Base-by-base conservation (phyloP, 441 rosid genomes). In the Aleurites moluccanus region DNA sequence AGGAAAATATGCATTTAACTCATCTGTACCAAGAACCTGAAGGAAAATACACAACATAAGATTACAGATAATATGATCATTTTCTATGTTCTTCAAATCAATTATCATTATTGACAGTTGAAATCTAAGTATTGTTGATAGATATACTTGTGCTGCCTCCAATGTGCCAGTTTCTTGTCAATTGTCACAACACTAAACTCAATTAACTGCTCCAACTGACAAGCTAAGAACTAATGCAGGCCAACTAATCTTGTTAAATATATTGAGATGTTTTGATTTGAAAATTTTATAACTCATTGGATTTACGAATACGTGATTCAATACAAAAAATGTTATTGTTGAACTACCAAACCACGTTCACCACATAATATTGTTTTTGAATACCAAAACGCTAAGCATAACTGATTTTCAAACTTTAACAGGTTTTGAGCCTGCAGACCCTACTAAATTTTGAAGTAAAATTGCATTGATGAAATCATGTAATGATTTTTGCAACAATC, bases 21-120 rank as follows among this genome's bases (percentile, higher is more conserved):
- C 98, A 81, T 95, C 98, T 2, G 98, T 93, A 71, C 98, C 98
- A 73, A 95, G 87, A 13, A 95, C 94, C 98, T 92, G 85, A 61
- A 86, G 27, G 60, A 55, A 55, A 18, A 55, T 55, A 10, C 60
- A 55, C 5, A 52, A 52, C 18, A 52, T n/a, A 55, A 55, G 60
- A 21, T 5, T 55, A 21, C 60, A 55, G 27, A 21, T 55, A 10
- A 6, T 21, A 55, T 2, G 28, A 55, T 27, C 25, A 55, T 21
- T 55, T 55, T 55, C 13, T 55, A 55, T 11, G 6, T 3, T 1
- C 28, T 8, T 2, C 59, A 55, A 4, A 18, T 18, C 9, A 18
- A 21, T 21, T 55, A 21, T 8, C 21, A 7, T 13, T 2, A 21
- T 27, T n/a, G 10, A 27, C 21, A n/a, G 21, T 4, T 21, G 60